Conservation (phyloP, 768 basidiomycete genomes). For the Mycena polygramma region DNA sequence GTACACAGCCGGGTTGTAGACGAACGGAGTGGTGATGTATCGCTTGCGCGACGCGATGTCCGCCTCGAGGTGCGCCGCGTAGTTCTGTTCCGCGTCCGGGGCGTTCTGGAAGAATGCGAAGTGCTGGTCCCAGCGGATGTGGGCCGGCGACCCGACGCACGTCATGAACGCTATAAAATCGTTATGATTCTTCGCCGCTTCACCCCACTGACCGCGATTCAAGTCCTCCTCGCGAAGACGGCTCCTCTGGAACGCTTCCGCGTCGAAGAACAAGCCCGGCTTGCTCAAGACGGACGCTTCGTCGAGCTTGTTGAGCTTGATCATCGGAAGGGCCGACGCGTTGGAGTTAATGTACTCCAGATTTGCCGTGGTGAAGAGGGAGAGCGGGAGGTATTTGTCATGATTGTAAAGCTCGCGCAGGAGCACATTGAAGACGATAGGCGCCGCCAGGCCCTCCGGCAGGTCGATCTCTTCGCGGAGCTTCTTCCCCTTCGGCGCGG, state of each 20-base stretch:
- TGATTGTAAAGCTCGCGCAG: not conserved
- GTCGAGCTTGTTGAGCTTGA: no score
- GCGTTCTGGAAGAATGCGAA: constrained; percentile 3
- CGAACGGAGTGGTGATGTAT: not conserved
- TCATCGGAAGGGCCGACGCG: not conserved
- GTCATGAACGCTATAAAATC: not conserved
- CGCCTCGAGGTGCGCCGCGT: not conserved
- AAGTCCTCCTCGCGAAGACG: constrained; percentile 1
- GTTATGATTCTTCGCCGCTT: constrained; percentile 6
- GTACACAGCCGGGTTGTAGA: not conserved
- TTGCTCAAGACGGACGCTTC: no score
- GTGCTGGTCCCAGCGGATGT: not conserved
- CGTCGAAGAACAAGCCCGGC: no score
- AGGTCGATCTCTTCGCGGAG: not conserved
- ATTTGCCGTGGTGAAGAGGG: constrained; percentile 16
- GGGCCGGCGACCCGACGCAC: rapidly evolving
- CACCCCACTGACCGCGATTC: not conserved
- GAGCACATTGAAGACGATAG: not conserved
- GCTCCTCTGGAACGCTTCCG: no score
- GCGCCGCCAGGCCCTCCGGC: not conserved
- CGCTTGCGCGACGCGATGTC: constrained; percentile 2
- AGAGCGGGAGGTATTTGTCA: not conserved
- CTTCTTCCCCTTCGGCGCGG: no score
- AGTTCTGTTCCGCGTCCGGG: not conserved
- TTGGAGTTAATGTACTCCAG: constrained; percentile 1